Evolutionary conservation across 306 rosid species (phyloP).

Genomic region (Lotus japonicus): DNA sequence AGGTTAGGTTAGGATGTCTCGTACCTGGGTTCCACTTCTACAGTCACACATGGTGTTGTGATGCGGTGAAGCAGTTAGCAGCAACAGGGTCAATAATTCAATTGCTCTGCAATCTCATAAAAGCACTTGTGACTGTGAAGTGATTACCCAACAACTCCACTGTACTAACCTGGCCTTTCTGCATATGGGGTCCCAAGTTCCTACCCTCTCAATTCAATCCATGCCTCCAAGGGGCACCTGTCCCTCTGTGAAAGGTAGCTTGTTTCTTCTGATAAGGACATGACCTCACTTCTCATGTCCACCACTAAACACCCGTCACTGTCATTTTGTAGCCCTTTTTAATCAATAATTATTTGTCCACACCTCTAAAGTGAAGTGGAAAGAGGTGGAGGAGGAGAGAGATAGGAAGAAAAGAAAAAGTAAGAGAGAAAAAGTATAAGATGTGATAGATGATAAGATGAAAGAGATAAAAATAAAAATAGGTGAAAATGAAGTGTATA

Average conservation of each 20-base stretch:
- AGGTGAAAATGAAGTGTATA: too few relatives aligned
- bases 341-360: too few relatives aligned
- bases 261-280: slow-evolving; percentile 19
- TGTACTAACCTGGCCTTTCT: slow-evolving; percentile 14
- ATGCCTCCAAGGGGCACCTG: slow-evolving; percentile 15
- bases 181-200: slow-evolving; percentile 23
- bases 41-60: not conserved
- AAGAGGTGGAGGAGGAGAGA: too few relatives aligned
- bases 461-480: too few relatives aligned
- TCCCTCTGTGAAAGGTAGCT: slow-evolving; percentile 13
- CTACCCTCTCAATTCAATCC: not conserved
- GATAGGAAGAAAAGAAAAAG: too few relatives aligned
- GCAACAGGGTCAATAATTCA: not conserved
- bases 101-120: not conserved
- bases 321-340: too few relatives aligned
- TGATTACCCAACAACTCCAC: slow-evolving; percentile 36
- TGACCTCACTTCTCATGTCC: slow-evolving; percentile 4
- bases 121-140: slow-evolving; percentile 19
- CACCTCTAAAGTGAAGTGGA: too few relatives aligned
- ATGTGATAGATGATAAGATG: too few relatives aligned
- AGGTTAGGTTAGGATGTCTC: not conserved
- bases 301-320: slow-evolving; percentile 17
- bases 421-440: too few relatives aligned
- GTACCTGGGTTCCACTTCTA: not conserved
- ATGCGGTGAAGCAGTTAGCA: not conserved